These are phyloP conservation scores for Mycena polygramma DNA, from an alignment of 768 basidiomycete genomes.

Conservation along the genomic window DNA sequence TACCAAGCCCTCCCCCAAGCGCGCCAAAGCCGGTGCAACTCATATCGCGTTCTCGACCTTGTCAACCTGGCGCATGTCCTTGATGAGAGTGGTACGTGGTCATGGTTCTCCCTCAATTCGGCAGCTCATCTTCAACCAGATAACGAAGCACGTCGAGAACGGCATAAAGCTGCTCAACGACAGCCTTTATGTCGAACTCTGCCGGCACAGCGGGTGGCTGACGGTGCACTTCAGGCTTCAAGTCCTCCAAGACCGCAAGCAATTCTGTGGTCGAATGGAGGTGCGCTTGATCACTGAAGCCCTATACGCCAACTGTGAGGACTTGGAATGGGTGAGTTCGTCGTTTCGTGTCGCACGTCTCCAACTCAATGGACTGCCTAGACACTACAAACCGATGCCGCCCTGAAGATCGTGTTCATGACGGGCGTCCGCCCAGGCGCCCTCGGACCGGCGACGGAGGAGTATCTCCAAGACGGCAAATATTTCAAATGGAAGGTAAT, in stretches of 20 bases:
- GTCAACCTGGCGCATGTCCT: neutral
- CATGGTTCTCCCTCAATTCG: too few relatives aligned
- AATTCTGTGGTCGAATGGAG: neutral
- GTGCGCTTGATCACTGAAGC: neutral
- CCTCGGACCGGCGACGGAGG: neutral
- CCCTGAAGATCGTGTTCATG: neutral
- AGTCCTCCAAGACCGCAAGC: neutral
- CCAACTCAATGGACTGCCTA: too few relatives aligned
- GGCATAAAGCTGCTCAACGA: neutral
- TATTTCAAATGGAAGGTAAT: neutral
- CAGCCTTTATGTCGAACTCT: neutral
- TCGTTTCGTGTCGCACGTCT: too few relatives aligned
- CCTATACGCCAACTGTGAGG: neutral
- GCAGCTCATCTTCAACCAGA: neutral
- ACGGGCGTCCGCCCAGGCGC: neutral
- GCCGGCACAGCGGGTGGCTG: neutral
- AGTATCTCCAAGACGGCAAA: neutral
- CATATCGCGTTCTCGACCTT: neutral
- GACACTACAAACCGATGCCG: neutral
- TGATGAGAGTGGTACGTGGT: neutral
- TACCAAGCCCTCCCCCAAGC: neutral
- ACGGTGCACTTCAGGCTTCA: neutral
- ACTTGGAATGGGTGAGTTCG: constrained; percentile 5
- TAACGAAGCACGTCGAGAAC: neutral
- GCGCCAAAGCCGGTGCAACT: neutral